A percentile compares a stretch with the other conserved stretches of the same genome.
phyloP scores from a whole-genome alignment of 495 filamentous ascomycete genomes.

The Filosporella fistucella region DNA sequence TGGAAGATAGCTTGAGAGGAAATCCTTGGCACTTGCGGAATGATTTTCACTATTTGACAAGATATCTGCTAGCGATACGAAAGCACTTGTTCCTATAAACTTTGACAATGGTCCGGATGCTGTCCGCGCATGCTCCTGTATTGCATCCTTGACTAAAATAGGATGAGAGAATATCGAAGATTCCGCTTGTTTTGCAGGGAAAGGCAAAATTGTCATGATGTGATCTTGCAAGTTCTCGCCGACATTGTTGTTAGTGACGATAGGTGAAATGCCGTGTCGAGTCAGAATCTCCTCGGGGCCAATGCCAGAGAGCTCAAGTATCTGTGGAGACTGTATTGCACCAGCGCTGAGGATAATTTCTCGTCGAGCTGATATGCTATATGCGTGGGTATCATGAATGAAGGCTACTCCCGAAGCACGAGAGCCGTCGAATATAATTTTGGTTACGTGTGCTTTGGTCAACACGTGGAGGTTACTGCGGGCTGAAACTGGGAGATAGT shows the following conservation, averaged over 20 bases:
- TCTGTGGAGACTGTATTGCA: constrained; percentile 5
- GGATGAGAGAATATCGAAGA: too few relatives aligned
- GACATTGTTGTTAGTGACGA: constrained; percentile 53
- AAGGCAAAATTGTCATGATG: too few relatives aligned
- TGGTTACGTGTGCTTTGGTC: not conserved
- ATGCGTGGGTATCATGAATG: constrained; percentile 12
- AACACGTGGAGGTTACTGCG: not conserved
- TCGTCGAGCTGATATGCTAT: not conserved
- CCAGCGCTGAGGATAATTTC: constrained; percentile 21
- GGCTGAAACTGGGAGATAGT: not conserved
- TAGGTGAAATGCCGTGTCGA: constrained; percentile 42
- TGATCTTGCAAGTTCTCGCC: constrained; percentile 53
- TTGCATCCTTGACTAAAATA: too few relatives aligned
- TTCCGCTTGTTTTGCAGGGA: too few relatives aligned
- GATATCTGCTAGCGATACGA: not conserved
- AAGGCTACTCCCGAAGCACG: constrained; percentile 20
- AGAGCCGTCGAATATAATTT: not conserved
- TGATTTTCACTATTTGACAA: not conserved
- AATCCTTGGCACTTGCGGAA: not conserved
- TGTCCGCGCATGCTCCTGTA: too few relatives aligned
- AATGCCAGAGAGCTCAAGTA: constrained; percentile 22
- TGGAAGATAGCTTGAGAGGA: not conserved
- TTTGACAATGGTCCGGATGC: too few relatives aligned
- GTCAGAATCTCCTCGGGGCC: constrained; percentile 26
- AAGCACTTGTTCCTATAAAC: too few relatives aligned